Base-by-base conservation (phyloP, 1,284 basidiomycete genomes). In the Tilletia indica region DNA sequence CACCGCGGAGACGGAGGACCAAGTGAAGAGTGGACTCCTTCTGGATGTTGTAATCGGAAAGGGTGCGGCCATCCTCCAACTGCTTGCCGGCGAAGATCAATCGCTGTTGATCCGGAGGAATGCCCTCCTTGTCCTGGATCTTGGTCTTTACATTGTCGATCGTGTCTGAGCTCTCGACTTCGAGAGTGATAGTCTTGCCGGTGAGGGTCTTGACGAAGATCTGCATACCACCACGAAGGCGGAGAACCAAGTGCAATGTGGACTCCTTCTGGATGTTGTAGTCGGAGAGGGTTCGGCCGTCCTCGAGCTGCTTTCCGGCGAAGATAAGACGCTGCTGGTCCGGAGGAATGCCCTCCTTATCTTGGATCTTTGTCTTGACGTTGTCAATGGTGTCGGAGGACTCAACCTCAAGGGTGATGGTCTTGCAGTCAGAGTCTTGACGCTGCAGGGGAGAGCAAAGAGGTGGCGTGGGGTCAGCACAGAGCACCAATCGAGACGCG, bases 31-130 rank as follows among this genome's bases (percentile, higher is more conserved):
- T 99, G 51, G 93, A 94, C 88, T 98, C 96, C 89, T 98, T 98
- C 89, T 99, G 96, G 83, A 97, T 97, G 89, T 92, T 93, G 88
- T 83, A 83, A 72, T 83, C 82, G 34, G 76, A 71, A 3, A 82
- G 47, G 8, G 69, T 64, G 61, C 82, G 81, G n/a, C 81, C 86
- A 85, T 86, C 86, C 78, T 86, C 86, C 67, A 98, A 91, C 87
- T 98, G 95, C 89, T 97, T 97, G 82, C 95, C 95, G 70, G 95
- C 95, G 85, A 97, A 98, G 88, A 97, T 97, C 86, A 98, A 87
- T 8, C 95, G 93, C 80, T 86, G 86, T 77, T 86, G 86, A 73
- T 86, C 85, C 38, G 86, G 86, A 31, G 85, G 85, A 72, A 83
- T 84, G 68, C 83, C 83, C 66, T 84, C 83, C 74, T 83, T 82